phyloP scores from a whole-genome alignment of 805 yeast genomes.

The Debaryomyces maramus region DNA sequence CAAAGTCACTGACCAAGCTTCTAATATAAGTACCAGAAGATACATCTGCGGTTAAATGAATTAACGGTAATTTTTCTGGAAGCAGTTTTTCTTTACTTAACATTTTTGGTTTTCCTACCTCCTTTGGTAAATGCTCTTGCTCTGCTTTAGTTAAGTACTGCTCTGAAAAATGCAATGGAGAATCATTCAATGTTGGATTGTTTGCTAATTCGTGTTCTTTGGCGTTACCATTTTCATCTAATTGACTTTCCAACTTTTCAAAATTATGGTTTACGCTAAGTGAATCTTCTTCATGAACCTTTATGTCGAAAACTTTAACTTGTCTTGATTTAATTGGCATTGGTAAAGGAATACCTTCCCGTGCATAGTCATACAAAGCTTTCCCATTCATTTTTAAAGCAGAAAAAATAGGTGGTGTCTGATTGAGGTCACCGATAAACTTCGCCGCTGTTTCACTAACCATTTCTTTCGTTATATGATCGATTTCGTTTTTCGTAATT shows the following conservation, averaged over 20 bases:
- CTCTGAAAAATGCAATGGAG: slow-evolving; percentile 57
- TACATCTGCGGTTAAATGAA: slow-evolving; percentile 75
- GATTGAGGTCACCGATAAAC: slow-evolving; percentile 79
- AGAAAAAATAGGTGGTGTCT: slow-evolving; percentile 93
- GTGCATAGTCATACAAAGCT: slow-evolving; percentile 91
- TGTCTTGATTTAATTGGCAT: slow-evolving; percentile 75
- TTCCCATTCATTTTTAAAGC: slow-evolving; percentile 94
- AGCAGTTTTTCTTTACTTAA: slow-evolving; percentile 39
- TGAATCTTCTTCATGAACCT: slow-evolving; percentile 52
- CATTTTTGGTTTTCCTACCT: slow-evolving; percentile 38
- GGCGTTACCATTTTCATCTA: slow-evolving; percentile 50
- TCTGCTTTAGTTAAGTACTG: slow-evolving; percentile 50
- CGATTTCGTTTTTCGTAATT: slow-evolving; percentile 54
- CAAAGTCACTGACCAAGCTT: slow-evolving; percentile 85
- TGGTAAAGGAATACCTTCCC: slow-evolving; percentile 84
- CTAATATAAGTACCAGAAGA: slow-evolving; percentile 96
- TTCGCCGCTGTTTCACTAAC: slow-evolving; percentile 52
- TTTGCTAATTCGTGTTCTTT: slow-evolving; percentile 45
- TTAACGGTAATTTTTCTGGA: slow-evolving; percentile 58
- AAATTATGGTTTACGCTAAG: slow-evolving; percentile 58
- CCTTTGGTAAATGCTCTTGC: slow-evolving; percentile 38
- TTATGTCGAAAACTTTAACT: slow-evolving; percentile 58
- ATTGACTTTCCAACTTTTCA: slow-evolving; percentile 39
- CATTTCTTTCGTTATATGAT: slow-evolving; percentile 55
- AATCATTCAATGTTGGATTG: slow-evolving; percentile 61